A percentile compares a stretch with the other conserved stretches of the same genome.
Conservation (phyloP, 352 stramenopile species). For the Pythium biforme region DNA sequence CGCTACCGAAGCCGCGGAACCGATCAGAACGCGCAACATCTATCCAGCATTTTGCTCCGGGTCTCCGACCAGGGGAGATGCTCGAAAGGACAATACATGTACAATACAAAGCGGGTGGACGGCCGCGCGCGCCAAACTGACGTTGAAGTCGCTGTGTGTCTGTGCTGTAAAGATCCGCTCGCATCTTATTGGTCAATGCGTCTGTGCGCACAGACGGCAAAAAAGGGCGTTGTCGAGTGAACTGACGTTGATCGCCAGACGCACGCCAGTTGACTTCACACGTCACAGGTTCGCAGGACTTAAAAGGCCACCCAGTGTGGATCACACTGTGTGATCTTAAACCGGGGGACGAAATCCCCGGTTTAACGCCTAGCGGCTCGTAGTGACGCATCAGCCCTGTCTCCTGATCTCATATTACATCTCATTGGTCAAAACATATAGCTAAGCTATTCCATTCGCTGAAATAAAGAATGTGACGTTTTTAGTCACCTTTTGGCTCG, state of each 20-base stretch:
- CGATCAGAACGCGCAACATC: background rate
- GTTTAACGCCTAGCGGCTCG: slow-evolving; percentile 1
- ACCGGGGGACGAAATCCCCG: too few species aligned
- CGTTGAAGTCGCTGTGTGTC: slow-evolving; percentile 4
- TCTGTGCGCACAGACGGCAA: slow-evolving; percentile 15
- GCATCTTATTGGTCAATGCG: slow-evolving; percentile 9
- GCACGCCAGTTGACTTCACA: background rate
- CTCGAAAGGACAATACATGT: too few species aligned
- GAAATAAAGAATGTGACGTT: slow-evolving; percentile 5
- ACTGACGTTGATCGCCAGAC: background rate
- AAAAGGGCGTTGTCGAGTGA: background rate
- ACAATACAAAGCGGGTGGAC: background rate
- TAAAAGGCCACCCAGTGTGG: background rate
- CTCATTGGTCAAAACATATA: slow-evolving; percentile 1
- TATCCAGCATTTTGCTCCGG: background rate
- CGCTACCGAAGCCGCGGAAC: background rate
- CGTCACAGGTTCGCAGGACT: background rate
- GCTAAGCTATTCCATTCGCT: background rate
- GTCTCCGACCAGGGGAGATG: background rate
- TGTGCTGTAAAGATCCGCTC: background rate
- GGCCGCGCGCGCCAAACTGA: background rate
- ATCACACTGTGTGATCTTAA: too few species aligned
- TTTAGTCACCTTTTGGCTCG: slow-evolving; percentile 20
- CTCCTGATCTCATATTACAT: background rate
- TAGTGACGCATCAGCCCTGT: background rate